These are phyloP conservation scores for Yamadazyma phyllophila DNA, from an alignment of 805 yeast species.

Conservation along the genomic window DNA sequence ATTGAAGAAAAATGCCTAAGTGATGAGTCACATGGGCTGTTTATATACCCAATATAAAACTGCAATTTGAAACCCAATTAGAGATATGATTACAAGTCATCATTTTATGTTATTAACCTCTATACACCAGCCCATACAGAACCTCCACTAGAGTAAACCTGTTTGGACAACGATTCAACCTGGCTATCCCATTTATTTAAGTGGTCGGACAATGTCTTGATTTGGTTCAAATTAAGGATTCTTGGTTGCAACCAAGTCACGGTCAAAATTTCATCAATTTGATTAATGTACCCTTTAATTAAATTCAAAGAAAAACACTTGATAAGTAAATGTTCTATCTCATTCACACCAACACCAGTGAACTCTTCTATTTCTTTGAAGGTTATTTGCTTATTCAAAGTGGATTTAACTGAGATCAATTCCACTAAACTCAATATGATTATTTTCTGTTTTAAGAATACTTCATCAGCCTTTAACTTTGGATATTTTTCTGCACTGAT, in stretches of 20 bases:
- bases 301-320: constrained; percentile 83
- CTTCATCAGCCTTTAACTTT: constrained; percentile 53
- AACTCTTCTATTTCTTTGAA: constrained; percentile 67
- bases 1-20: constrained; percentile 7
- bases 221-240: constrained; percentile 79
- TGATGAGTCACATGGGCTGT: not conserved
- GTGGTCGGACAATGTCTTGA: constrained; percentile 69
- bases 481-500: constrained; percentile 45
- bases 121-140: constrained; percentile 40
- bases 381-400: constrained; percentile 68
- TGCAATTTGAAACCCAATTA: not conserved
- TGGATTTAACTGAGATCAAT: constrained; percentile 72
- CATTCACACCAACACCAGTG: constrained; percentile 66
- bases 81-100: not conserved
- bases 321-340: constrained; percentile 89
- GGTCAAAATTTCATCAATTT: constrained; percentile 72
- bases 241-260: constrained; percentile 97
- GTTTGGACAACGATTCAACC: constrained; percentile 57
- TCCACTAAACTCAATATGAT: constrained; percentile 91
- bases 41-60: not conserved
- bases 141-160: constrained; percentile 39
- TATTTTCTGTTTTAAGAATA: constrained; percentile 82
- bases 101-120: not conserved
- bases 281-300: constrained; percentile 87
- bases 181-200: constrained; percentile 75